phyloP scores from a whole-genome alignment of 2,329 filamentous ascomycete genomes.

The Fusarium coffeatum region DNA sequence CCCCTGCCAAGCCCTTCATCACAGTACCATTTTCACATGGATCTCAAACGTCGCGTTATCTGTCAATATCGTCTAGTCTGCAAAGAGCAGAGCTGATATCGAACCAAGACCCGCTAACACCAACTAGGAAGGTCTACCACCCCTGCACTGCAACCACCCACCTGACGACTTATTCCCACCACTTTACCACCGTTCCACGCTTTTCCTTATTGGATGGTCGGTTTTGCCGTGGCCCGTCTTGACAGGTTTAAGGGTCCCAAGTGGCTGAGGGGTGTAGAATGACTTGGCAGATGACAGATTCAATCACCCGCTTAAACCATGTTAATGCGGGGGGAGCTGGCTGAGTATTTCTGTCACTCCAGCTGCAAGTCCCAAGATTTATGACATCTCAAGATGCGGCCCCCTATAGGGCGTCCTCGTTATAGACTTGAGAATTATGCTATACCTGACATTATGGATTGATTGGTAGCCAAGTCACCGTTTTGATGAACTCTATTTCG shows the following conservation, averaged over 20 bases:
- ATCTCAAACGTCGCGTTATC: not conserved
- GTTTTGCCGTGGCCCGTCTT: slow-evolving; percentile 1
- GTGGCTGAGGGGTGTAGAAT: not conserved
- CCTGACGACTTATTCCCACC: slow-evolving; percentile 27
- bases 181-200: slow-evolving; percentile 21
- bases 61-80: not conserved
- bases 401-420: not conserved
- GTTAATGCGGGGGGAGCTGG: accelerated
- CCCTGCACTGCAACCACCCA: slow-evolving; percentile 16
- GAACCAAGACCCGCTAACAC: not conserved
- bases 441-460: slow-evolving; percentile 16
- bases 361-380: not conserved
- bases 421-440: not conserved
- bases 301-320: accelerated
- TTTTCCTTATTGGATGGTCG: slow-evolving; percentile 5
- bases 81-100: not conserved
- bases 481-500: slow-evolving; percentile 8
- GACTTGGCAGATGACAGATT: not conserved
- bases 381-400: not conserved
- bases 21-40: not conserved
- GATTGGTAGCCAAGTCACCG: slow-evolving; percentile 21
- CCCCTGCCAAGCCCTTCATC: not conserved
- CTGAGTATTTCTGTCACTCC: accelerated
- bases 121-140: not conserved
- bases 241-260: slow-evolving; percentile 8